phyloP scores from a whole-genome alignment of 179 eudicot species.

The Gypsophila paniculata region DNA sequence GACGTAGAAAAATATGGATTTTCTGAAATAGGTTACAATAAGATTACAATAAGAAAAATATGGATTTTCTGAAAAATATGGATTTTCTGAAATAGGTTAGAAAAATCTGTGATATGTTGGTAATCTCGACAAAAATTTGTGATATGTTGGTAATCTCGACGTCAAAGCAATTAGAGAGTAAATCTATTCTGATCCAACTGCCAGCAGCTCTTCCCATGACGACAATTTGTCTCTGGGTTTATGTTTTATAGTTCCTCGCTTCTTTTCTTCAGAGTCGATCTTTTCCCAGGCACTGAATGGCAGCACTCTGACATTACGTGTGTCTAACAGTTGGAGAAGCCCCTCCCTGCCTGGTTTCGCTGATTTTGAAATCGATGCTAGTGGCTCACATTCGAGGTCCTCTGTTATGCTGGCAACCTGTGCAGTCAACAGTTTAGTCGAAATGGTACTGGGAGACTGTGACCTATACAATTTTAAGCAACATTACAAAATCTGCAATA shows the following conservation, averaged over 20 bases:
- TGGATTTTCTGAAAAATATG: no score
- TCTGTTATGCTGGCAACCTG: constrained; percentile 69
- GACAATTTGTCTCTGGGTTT: constrained; percentile 77
- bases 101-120: no score
- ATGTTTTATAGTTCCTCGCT: constrained; percentile 55
- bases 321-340: constrained; percentile 53
- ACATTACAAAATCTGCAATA: not conserved
- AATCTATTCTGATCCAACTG: constrained; percentile 50
- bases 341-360: constrained; percentile 80
- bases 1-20: no score
- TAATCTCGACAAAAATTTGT: no score
- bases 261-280: constrained; percentile 71
- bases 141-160: not conserved
- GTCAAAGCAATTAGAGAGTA: not conserved
- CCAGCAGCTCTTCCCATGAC: constrained; percentile 64
- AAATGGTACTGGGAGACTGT: not conserved
- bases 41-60: no score
- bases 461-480: not conserved
- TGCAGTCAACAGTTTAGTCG: constrained; percentile 5
- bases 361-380: constrained; percentile 37
- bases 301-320: constrained; percentile 48
- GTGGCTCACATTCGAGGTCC: constrained; percentile 51
- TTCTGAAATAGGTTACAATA: no score
- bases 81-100: no score
- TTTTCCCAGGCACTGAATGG: constrained; percentile 79